phyloP scores from a whole-genome alignment of 202 grass and related monocot genomes.

The Digitaria exilis region DNA sequence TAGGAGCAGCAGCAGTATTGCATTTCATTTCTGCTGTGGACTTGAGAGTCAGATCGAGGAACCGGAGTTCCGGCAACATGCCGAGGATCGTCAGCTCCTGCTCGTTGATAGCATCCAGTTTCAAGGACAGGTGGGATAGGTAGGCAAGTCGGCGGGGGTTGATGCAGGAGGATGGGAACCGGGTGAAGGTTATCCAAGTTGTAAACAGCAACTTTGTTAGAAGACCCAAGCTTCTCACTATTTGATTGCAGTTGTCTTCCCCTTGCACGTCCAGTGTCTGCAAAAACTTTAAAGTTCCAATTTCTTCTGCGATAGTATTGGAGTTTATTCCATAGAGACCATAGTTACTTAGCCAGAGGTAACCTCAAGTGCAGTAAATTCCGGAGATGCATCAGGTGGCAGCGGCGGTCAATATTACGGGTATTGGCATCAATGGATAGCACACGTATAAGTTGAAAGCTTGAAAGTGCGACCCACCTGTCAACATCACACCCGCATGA shows the following conservation, averaged over 20 bases:
- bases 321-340: fast-evolving
- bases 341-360: background rate
- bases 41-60: too few relatives aligned
- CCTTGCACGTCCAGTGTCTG: background rate
- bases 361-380: conserved; percentile 28
- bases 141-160: too few relatives aligned
- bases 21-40: too few relatives aligned
- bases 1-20: too few relatives aligned
- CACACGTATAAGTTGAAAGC: background rate
- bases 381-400: background rate
- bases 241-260: too few relatives aligned
- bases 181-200: fast-evolving
- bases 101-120: too few relatives aligned
- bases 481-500: background rate
- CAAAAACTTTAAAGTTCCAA: background rate
- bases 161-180: background rate
- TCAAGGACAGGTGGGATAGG: too few relatives aligned
- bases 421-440: background rate
- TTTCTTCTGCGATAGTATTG: background rate
- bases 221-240: too few relatives aligned
- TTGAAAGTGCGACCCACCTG: background rate
- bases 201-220: background rate
- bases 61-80: background rate
- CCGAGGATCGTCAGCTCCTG: too few relatives aligned
- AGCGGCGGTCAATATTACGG: too few relatives aligned